Evolutionary conservation across 768 basidiomycete genomes (phyloP).

Genomic region (Naematelia encephala): DNA sequence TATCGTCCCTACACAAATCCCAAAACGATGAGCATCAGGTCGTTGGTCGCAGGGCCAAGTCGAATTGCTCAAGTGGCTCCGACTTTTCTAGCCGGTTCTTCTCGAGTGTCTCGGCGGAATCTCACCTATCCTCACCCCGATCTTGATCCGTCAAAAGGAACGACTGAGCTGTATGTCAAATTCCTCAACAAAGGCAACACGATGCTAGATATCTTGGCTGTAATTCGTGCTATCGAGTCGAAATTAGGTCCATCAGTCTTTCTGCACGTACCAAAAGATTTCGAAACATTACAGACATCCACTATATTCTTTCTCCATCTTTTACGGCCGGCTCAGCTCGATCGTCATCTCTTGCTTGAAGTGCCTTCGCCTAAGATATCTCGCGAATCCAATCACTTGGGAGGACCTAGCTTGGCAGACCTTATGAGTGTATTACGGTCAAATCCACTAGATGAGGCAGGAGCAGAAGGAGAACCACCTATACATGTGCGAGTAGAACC

Average conservation of each 20-base stretch:
- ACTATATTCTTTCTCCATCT: constrained; percentile 20
- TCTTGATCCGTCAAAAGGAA: constrained; percentile 17
- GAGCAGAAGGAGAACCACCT: background rate
- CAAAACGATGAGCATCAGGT: constrained; percentile 16
- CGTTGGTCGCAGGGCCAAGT: constrained; percentile 10
- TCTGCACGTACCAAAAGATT: constrained; percentile 19
- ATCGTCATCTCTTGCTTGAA: constrained; percentile 15
- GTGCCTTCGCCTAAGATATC: constrained; percentile 18
- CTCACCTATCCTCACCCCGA: constrained; percentile 23
- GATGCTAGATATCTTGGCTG: constrained; percentile 29
- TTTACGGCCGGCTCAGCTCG: constrained; percentile 19
- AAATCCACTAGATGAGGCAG: background rate
- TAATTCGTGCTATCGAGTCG: constrained; percentile 32
- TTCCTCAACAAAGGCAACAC: constrained; percentile 14
- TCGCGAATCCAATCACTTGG: background rate
- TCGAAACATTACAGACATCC: constrained; percentile 7
- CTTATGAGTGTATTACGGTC: background rate
- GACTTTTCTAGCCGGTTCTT: background rate
- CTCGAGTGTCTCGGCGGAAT: background rate
- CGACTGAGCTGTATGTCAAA: constrained; percentile 16
- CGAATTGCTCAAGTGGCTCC: constrained; percentile 1
- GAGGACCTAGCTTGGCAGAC: constrained; percentile 3
- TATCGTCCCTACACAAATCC: no score
- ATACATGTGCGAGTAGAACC: background rate
- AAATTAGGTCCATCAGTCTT: constrained; percentile 21